phyloP scores from a whole-genome alignment of 257 asterid species.

The Solanum pinnatisectum region DNA sequence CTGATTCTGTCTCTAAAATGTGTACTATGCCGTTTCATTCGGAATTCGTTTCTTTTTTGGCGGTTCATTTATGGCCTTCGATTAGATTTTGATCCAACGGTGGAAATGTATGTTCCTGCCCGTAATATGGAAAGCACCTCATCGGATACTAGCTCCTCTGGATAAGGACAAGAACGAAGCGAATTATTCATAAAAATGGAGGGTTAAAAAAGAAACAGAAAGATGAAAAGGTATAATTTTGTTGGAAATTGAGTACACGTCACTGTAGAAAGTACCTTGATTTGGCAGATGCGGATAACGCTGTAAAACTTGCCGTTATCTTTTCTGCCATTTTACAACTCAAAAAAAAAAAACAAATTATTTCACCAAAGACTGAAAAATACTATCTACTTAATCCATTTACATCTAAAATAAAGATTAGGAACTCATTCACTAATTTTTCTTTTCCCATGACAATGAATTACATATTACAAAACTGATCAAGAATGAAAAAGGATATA shows the following conservation, averaged over 20 bases:
- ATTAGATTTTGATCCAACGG: neutral
- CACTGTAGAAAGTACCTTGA: neutral
- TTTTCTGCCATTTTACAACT: neutral
- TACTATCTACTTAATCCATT: conserved; percentile 1
- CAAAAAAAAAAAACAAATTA: too few species aligned
- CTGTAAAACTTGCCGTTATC: neutral
- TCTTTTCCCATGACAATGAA: conserved; percentile 21
- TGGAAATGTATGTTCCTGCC: neutral
- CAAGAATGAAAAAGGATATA: conserved; percentile 19
- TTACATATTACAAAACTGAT: conserved; percentile 39
- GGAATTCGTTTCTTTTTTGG: neutral
- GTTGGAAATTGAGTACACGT: neutral
- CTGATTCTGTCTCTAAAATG: neutral
- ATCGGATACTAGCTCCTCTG: neutral
- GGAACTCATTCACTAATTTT: conserved; percentile 12
- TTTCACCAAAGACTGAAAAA: neutral
- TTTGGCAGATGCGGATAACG: neutral
- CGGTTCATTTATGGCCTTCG: neutral
- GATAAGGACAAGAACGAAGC: neutral
- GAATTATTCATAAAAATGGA: neutral
- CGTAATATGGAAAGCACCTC: neutral
- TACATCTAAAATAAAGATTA: conserved; percentile 10
- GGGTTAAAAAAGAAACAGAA: neutral
- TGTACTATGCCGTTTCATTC: neutral
- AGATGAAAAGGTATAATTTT: neutral